Evolutionary conservation across 345 rosid species (phyloP), one percentile per base, ranked within the genome.

Genomic region (Ceriops decandra): DNA sequence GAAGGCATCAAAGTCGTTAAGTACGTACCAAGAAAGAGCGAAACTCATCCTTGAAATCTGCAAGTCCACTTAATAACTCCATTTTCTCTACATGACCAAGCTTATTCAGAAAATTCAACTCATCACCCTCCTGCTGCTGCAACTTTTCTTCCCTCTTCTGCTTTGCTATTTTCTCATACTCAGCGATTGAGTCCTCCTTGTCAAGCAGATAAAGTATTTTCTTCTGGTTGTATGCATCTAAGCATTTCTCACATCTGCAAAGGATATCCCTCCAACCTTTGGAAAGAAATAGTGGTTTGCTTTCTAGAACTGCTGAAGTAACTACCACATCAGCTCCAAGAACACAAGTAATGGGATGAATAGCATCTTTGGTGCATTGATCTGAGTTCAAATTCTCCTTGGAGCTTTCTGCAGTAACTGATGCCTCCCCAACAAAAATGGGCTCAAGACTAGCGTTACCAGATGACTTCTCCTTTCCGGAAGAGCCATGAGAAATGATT

Each of bases 1-100:
- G 17, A 13, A 42, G 49, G 49, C 17, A 13, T 42, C 49, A 42
- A 28, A 47, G 49, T 42, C 5, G 4, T 42, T 42, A 11, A 64
- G 53, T 42, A 38, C 72, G 36, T 82, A 95, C 99, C 99, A 90
- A 70, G 78, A 92, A 85, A 24, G 85, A 77, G 24, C 76, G 82
- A 60, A 95, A 78, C 74, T 85, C 98, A 13, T 90, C 86, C 75
- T 84, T 83, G 75, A 92, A 83, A 82, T 95, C 98, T 13, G 85
- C 87, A 69, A 95, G 87, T 76, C 99, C 98, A 74, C 73, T 86
- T 76, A 90, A 80, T 67, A 95, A 78, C 84, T 95, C 98, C 77
- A 92, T 87, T 85, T 95, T 95, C 81, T 91, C 83, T 65, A 95
- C 77, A 78, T 92, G 99, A 75, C 92, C 93, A 52, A 95, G 90